phyloP scores from a whole-genome alignment of 2,329 filamentous ascomycete species.

The Neopestalotiopsis clavispora region DNA sequence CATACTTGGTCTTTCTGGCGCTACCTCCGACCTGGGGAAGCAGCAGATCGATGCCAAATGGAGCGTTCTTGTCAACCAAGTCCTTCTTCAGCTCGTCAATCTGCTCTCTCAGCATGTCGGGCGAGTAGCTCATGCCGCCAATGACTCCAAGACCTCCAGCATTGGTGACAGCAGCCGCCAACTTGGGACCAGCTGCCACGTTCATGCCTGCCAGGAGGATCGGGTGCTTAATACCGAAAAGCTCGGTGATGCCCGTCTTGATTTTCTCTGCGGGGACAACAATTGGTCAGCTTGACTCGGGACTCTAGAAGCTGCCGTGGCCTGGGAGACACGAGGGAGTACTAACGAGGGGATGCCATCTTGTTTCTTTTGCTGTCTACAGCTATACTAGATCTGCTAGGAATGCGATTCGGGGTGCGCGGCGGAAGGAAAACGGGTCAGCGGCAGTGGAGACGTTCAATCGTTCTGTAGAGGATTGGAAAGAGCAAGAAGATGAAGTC shows the following conservation, averaged over 20 bases:
- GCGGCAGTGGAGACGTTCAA: background rate
- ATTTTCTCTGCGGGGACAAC: conserved; percentile 70
- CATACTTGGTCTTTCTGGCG: conserved; percentile 89
- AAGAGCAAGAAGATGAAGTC: background rate
- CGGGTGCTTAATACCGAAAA: conserved; percentile 97
- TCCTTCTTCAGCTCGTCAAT: conserved; percentile 92
- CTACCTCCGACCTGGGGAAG: conserved; percentile 93
- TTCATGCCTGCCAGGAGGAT: conserved; percentile 98
- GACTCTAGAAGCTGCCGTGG: background rate
- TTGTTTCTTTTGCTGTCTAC: conserved; percentile 21
- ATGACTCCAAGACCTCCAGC: conserved; percentile 96
- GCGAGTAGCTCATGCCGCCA: conserved; percentile 93
- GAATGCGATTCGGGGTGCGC: background rate
- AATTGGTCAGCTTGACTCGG: conserved; percentile 25
- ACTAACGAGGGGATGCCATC: conserved; percentile 33
- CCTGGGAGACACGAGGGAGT: background rate
- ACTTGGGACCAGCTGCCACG: conserved; percentile 93
- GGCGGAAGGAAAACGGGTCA: background rate
- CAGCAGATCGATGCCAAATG: conserved; percentile 92
- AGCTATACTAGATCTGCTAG: background rate
- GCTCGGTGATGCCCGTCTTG: conserved; percentile 90
- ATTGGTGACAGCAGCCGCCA: conserved; percentile 96
- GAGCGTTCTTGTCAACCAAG: conserved; percentile 87
- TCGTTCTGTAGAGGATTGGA: background rate
- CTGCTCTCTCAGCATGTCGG: conserved; percentile 95